Conservation (phyloP, 495 filamentous ascomycete genomes). For the Pyrenula aspistea region DNA sequence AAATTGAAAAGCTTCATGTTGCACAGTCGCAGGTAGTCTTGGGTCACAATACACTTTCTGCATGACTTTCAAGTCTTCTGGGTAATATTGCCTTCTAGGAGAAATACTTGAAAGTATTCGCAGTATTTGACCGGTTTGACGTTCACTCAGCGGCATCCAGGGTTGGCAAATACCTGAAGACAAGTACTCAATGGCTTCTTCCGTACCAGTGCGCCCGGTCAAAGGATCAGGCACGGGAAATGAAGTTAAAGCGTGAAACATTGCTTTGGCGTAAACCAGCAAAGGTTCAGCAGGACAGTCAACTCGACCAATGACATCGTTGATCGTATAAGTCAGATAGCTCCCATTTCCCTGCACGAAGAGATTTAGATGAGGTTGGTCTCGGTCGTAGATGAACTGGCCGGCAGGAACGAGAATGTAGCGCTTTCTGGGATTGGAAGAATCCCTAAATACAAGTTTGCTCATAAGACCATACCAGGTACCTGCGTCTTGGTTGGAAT, state of each 20-base stretch:
- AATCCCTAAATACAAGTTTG: conserved; percentile 34
- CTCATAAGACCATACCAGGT: conserved; percentile 40
- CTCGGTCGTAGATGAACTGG: too few species aligned
- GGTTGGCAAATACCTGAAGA: conserved; percentile 35
- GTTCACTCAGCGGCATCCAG: conserved; percentile 26
- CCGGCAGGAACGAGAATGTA: too few species aligned
- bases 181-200: conserved; percentile 40
- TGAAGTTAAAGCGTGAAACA: conserved; percentile 52
- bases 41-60: conserved; percentile 37
- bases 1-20: conserved; percentile 20
- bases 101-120: conserved; percentile 33
- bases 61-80: conserved; percentile 30
- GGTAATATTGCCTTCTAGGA: conserved; percentile 45
- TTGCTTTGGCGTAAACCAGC: conserved; percentile 36
- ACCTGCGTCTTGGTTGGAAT: conserved; percentile 33
- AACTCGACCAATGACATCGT: conserved; percentile 34
- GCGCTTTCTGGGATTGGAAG: too few species aligned
- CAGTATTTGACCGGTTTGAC: conserved; percentile 25
- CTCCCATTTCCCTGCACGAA: conserved; percentile 22
- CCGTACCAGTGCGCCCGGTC: conserved; percentile 47
- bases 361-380: too few species aligned
- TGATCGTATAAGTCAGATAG: conserved; percentile 24
- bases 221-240: conserved; percentile 45
- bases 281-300: conserved; percentile 37
- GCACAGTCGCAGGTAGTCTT: conserved; percentile 29